phyloP scores from a whole-genome alignment of 768 basidiomycete species.

The Suillus subluteus region DNA sequence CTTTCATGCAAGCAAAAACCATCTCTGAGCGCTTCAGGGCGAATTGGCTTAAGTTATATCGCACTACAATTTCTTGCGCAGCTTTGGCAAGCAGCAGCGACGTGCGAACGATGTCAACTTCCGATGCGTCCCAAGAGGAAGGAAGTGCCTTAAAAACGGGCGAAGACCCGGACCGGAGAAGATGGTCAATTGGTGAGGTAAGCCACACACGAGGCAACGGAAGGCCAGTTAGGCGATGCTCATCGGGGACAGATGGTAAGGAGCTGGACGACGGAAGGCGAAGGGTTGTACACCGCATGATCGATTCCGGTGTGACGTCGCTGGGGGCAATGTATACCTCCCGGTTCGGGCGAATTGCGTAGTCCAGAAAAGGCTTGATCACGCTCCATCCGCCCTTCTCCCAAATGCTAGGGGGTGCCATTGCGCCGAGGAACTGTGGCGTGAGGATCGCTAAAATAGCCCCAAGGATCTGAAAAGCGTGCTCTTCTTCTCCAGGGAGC shows the following conservation, averaged over 20 bases:
- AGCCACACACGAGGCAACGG: conserved; percentile 68
- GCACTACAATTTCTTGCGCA: conserved; percentile 47
- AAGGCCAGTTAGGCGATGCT: conserved; percentile 39
- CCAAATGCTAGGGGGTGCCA: conserved; percentile 48
- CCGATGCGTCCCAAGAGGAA: conserved; percentile 73
- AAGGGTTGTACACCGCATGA: conserved; percentile 60
- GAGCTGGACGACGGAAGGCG: conserved; percentile 33
- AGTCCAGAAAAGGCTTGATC: conserved; percentile 58
- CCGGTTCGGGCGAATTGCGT: conserved; percentile 44
- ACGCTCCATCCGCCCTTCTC: conserved; percentile 49
- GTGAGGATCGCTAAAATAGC: conserved; percentile 19
- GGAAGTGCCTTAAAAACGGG: conserved; percentile 73
- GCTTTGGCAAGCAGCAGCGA: conserved; percentile 64
- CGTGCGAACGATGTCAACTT: conserved; percentile 74
- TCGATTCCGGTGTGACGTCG: conserved; percentile 53
- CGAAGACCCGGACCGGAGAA: conserved; percentile 78
- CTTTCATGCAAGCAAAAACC: conserved; percentile 84
- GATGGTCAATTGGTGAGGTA: conserved; percentile 70
- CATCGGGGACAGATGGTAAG: conserved; percentile 18
- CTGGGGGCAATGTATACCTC: conserved; percentile 55
- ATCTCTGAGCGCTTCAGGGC: conserved; percentile 32
- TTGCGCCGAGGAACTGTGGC: conserved; percentile 20
- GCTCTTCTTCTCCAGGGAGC: conserved; percentile 77
- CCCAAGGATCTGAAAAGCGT: conserved; percentile 46
- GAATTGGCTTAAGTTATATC: conserved; percentile 45